Conservation (phyloP, 768 basidiomycete genomes). For the Leucosporidium creatinivorum region DNA sequence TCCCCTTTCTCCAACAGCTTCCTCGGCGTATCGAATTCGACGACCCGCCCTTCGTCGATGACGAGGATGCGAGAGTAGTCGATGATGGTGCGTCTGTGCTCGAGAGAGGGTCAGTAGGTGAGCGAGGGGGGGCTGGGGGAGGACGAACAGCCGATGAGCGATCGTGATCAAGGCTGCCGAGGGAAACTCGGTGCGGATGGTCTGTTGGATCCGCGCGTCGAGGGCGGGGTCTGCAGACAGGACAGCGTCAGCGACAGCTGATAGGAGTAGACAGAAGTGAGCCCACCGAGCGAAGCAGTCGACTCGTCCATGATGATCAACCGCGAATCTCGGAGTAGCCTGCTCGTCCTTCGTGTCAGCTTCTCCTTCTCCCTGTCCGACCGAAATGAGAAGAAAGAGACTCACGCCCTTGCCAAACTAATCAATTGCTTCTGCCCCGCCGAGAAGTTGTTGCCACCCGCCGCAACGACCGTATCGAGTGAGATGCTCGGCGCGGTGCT, state of each 20-base stretch:
- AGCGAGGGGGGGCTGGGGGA: no score
- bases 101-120: not conserved
- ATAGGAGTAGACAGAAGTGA: not conserved
- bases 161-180: constrained; percentile 46
- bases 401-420: constrained; percentile 44
- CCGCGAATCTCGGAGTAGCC: constrained; percentile 40
- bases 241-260: constrained; percentile 46
- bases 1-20: constrained; percentile 50
- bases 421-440: constrained; percentile 48
- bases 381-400: constrained; percentile 25
- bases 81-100: constrained; percentile 11
- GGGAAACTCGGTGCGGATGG: constrained; percentile 41
- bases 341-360: not conserved
- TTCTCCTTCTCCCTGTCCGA: not conserved
- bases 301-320: constrained; percentile 46
- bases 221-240: constrained; percentile 39
- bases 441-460: constrained; percentile 42
- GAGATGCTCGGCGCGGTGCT: not conserved
- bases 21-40: constrained; percentile 51
- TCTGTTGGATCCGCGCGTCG: constrained; percentile 41
- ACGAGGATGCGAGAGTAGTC: constrained; percentile 25
- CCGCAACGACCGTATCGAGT: constrained; percentile 31
- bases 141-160: constrained; percentile 43
- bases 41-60: constrained; percentile 13
- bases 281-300: constrained; percentile 38